These are phyloP conservation scores for Leccinum arenicola DNA, from an alignment of 768 basidiomycete species.

Conservation along the genomic window DNA sequence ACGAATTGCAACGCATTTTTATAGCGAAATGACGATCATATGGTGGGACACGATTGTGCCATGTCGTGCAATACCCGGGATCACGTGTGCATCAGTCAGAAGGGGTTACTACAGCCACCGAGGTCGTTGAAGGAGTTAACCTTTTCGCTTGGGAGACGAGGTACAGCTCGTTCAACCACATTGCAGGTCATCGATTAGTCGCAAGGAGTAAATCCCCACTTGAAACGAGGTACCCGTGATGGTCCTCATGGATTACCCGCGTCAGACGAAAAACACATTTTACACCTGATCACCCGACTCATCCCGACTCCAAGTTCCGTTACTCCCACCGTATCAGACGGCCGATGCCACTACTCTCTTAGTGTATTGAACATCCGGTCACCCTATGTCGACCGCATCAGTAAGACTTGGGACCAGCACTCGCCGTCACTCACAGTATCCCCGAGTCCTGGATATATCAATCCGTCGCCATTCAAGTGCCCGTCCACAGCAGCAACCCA, in stretches of 20 bases:
- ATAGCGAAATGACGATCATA: neutral
- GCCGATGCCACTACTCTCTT: conserved; percentile 30
- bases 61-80: conserved; percentile 25
- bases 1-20: neutral
- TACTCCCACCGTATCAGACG: neutral
- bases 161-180: neutral
- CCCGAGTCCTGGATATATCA: conserved; percentile 88
- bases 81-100: conserved; percentile 29
- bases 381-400: conserved; percentile 46
- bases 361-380: conserved; percentile 82
- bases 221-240: neutral
- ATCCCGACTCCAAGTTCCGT: neutral
- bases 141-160: neutral
- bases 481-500: conserved; percentile 85
- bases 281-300: neutral
- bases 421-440: conserved; percentile 63
- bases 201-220: neutral
- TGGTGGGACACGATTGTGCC: conserved; percentile 31
- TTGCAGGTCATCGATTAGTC: too few species aligned
- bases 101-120: neutral
- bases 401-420: neutral
- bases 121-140: neutral
- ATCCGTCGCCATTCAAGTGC: conserved; percentile 65
- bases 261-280: neutral
- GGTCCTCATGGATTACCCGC: neutral